Base-by-base conservation (phyloP, 768 basidiomycete species). In the Chalciporus piperatus region DNA sequence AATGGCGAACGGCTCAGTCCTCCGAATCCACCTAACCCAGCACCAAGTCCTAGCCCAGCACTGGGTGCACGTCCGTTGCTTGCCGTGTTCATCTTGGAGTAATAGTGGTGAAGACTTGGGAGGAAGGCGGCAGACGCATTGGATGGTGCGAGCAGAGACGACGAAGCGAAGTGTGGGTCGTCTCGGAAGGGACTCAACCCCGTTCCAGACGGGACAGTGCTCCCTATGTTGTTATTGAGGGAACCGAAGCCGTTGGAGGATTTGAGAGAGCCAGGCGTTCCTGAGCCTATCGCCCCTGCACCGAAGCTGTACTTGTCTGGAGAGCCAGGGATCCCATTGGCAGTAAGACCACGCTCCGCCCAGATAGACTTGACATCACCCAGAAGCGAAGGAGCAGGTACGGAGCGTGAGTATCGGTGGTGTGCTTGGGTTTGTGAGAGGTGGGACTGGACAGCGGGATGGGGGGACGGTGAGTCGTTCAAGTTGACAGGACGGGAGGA, bases 81-180 rank as follows among this genome's bases (percentile, higher is more conserved):
- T 37, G 57, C 58, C 7, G 63, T 35, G 48, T 80, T 82, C 62
- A 63, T 67, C 62, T 81, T 83, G 11, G 81, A 71, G 56, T 88
- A 89, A 56, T 83, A 80, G 32, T 79, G 77, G 55, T 87, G 85
- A 35, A 87, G 69, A 9, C 85, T 79, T 2, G 87, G 87, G 10
- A 92, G 73, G 74, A 92, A 92, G 9, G 89, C 89, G 1, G 86
- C 89, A 32, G 85, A 87, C 3, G 89, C 87, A 61, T 92, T 91
- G 45, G 85, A 86, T 0, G 87, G 88, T 37, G 78, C 74, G 54
- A 84, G 73, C 55, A 59, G 63, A 48, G 64, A 60, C 45, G 60
- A 58, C 23, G 62, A 70, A 16, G 72, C 59, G 0, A 69, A 70
- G 30, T 66, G 65, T 0, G 63, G 41, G 45, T 72, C 70, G 32